phyloP scores from a whole-genome alignment of 805 yeast genomes.

The Starmerella potacharoeniae region DNA sequence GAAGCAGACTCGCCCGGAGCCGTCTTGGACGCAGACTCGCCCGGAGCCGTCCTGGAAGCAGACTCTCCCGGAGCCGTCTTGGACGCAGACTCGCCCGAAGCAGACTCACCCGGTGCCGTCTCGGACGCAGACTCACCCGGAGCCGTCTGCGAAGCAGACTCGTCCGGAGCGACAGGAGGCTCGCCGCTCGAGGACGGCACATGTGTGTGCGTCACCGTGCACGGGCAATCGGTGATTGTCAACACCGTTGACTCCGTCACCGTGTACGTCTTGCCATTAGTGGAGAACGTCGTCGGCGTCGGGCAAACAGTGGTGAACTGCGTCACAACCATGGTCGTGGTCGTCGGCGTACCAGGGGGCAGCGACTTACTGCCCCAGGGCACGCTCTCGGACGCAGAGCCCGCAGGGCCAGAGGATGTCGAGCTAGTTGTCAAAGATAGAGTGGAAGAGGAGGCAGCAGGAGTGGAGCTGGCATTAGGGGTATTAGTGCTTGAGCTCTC shows the following conservation, averaged over 20 bases:
- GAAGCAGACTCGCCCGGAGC: too few species aligned
- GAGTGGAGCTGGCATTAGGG: neutral
- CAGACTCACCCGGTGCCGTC: too few species aligned
- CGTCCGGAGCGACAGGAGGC: neutral
- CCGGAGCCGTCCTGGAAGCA: too few species aligned
- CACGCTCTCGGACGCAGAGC: too few species aligned
- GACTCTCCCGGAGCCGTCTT: too few species aligned
- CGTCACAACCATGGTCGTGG: constrained; percentile 4
- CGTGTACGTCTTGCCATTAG: constrained; percentile 7
- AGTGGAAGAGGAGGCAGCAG: too few species aligned
- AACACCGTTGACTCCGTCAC: constrained; percentile 7
- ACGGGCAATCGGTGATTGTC: constrained; percentile 19
- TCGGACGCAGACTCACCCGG: too few species aligned
- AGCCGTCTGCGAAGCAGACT: neutral
- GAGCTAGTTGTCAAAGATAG: too few species aligned
- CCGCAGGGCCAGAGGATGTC: too few species aligned
- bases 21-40: too few species aligned
- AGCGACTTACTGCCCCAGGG: neutral
- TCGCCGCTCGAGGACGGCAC: neutral
- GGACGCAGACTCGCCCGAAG: too few species aligned
- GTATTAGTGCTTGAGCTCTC: neutral
- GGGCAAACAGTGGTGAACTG: constrained; percentile 6
- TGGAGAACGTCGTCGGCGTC: constrained; percentile 8
- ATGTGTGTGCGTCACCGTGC: constrained; percentile 8
- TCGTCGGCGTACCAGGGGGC: neutral